Evolutionary conservation across 257 asterid species (phyloP).

Genomic region (Fraxinus americana): DNA sequence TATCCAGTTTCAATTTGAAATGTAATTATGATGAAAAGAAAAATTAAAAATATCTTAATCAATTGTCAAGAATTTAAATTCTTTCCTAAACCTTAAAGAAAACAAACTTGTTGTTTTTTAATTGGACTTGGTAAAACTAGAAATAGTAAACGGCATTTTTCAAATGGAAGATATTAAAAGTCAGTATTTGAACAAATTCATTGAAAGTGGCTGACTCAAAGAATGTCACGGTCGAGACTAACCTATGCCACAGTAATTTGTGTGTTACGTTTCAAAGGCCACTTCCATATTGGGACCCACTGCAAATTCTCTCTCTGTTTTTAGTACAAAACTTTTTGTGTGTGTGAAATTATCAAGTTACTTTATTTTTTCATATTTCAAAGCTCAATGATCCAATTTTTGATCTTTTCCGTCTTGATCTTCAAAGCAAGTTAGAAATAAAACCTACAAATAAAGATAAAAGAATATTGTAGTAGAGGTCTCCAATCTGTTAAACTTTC

Average conservation of each 20-base stretch:
- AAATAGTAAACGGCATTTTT: neutral
- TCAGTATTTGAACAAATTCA: neutral
- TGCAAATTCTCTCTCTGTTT: neutral
- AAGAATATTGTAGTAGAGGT: no score
- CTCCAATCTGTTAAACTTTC: no score
- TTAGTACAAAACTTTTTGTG: neutral
- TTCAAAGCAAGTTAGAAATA: no score
- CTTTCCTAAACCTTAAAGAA: neutral
- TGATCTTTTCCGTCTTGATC: no score
- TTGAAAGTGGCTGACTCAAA: conserved; percentile 34
- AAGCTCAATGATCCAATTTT: neutral
- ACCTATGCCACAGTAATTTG: conserved; percentile 17
- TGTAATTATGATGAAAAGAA: no score
- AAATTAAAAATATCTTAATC: no score
- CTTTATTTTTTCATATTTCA: neutral
- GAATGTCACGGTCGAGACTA: conserved; percentile 9
- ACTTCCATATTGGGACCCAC: conserved; percentile 25
- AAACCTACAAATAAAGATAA: no score
- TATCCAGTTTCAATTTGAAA: neutral
- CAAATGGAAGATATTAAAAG: neutral
- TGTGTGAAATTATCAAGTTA: neutral
- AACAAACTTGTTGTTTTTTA: neutral
- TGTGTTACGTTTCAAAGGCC: neutral
- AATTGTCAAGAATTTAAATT: no score
- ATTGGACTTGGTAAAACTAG: neutral